Conservation (phyloP, 116 monocot genomes). For the Posidonia oceanica region DNA sequence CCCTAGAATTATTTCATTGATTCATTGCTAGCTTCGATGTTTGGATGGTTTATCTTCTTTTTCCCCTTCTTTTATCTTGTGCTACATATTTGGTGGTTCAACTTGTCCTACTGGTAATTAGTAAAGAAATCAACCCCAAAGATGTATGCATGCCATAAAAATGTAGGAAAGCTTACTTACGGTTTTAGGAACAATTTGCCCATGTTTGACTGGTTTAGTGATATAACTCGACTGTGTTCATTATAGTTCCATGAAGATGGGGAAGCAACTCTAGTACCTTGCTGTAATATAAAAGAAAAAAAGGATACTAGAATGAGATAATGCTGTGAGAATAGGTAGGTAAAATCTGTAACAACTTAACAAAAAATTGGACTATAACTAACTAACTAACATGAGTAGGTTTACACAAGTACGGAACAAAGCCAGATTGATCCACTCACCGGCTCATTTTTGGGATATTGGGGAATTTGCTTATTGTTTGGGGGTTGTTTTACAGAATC, state of each 20-base stretch:
- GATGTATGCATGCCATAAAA: not conserved
- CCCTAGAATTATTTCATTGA: too few species aligned
- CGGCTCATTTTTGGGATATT: slow-evolving; percentile 32
- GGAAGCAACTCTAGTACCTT: slow-evolving; percentile 16
- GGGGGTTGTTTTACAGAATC: slow-evolving; percentile 7
- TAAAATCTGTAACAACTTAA: not conserved
- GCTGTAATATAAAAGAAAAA: slow-evolving; percentile 22
- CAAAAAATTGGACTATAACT: too few species aligned
- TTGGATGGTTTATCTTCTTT: too few species aligned
- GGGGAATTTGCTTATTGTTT: slow-evolving; percentile 19
- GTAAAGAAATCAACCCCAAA: not conserved
- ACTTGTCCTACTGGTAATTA: not conserved
- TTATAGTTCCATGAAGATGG: slow-evolving; percentile 22
- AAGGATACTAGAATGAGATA: not conserved
- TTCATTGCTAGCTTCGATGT: too few species aligned
- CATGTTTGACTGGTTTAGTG: slow-evolving; percentile 21
- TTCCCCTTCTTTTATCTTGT: not conserved
- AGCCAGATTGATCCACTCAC: slow-evolving; percentile 10
- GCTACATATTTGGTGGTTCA: not conserved
- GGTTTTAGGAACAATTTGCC: slow-evolving; percentile 38
- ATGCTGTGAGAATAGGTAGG: not conserved
- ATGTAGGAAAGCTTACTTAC: slow-evolving; percentile 26
- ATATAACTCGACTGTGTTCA: slow-evolving; percentile 25
- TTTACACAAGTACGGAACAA: not conserved
- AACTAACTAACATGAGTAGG: too few species aligned